Percentiles rank a stretch among this genome's conserved stretches.
Conservation (phyloP, 163 green algal species). For the Scenedesmus sp. region DNA sequence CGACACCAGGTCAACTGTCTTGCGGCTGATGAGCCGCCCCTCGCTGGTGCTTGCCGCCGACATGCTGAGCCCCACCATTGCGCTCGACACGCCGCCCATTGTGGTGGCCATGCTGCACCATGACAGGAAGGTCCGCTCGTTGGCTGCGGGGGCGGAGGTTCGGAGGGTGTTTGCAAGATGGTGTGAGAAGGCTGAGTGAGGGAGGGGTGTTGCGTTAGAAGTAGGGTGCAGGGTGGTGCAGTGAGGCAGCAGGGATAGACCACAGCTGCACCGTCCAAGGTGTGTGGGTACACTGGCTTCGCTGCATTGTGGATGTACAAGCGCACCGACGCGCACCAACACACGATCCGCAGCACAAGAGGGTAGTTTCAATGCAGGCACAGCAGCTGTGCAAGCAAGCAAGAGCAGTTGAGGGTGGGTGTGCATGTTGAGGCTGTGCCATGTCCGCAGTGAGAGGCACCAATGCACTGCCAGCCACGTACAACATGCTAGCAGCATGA, state of each 20-base stretch:
- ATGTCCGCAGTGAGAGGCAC: background rate
- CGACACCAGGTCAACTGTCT: constrained; percentile 86
- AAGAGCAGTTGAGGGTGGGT: no score
- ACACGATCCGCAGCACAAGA: no score
- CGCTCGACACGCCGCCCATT: constrained; percentile 86
- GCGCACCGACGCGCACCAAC: no score
- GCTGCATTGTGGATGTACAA: no score
- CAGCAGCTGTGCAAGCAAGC: background rate
- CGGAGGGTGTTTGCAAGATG: background rate
- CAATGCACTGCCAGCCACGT: background rate
- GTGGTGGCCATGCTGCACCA: constrained; percentile 93
- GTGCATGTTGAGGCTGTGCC: no score
- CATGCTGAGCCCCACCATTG: constrained; percentile 81
- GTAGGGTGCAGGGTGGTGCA: no score
- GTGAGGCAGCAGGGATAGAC: no score
- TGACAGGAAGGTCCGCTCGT: constrained; percentile 89
- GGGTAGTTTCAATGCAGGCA: background rate
- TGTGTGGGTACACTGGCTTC: background rate
- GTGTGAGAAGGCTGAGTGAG: background rate
- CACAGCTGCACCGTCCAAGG: no score
- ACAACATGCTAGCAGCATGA: background rate
- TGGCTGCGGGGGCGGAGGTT: constrained; percentile 69
- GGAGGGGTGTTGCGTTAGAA: no score
- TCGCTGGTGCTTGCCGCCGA: constrained; percentile 51
- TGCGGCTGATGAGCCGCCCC: constrained; percentile 69